A percentile compares a stretch with the other conserved stretches of the same genome.
Evolutionary conservation across 345 rosid genomes (phyloP).

Genomic region (Eucalyptus pumila): DNA sequence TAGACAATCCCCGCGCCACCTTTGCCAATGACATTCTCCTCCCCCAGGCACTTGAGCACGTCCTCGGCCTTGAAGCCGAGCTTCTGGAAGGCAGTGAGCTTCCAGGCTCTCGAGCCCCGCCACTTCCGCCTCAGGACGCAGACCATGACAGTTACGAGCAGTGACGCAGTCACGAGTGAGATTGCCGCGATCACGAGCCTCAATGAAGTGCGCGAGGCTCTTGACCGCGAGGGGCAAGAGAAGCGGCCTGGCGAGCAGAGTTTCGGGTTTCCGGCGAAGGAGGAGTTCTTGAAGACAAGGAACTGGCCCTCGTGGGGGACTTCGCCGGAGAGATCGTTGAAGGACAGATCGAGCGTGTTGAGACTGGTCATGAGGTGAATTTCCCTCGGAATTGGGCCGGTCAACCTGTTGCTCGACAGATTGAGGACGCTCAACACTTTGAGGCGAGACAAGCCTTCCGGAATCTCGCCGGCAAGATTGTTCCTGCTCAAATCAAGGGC

Average conservation of each 20-base stretch:
- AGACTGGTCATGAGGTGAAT: constrained; percentile 62
- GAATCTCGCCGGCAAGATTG: constrained; percentile 47
- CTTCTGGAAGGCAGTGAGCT: constrained; percentile 71
- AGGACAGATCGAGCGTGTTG: constrained; percentile 65
- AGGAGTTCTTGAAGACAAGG: constrained; percentile 51
- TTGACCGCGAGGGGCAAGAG: constrained; percentile 25
- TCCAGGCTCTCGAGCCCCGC: constrained; percentile 53
- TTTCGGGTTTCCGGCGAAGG: constrained; percentile 63
- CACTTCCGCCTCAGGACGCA: constrained; percentile 31
- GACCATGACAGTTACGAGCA: constrained; percentile 29
- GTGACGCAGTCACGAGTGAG: constrained; percentile 15
- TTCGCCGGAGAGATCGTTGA: constrained; percentile 49
- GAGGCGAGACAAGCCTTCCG: constrained; percentile 25
- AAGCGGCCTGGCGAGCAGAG: constrained; percentile 37
- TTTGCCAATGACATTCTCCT: constrained; percentile 88
- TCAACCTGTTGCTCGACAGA: constrained; percentile 57
- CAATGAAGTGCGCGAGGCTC: constrained; percentile 14
- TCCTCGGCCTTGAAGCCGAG: constrained; percentile 73
- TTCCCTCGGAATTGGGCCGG: constrained; percentile 55
- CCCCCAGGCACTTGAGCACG: constrained; percentile 65
- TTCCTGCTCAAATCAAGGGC: constrained; percentile 63
- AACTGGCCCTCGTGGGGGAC: constrained; percentile 75
- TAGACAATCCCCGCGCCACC: constrained; percentile 92
- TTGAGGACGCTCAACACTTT: constrained; percentile 44
- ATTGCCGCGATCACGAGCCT: constrained; percentile 32